phyloP scores from a whole-genome alignment of 345 rosid genomes.

The Aquilaria malaccensis region DNA sequence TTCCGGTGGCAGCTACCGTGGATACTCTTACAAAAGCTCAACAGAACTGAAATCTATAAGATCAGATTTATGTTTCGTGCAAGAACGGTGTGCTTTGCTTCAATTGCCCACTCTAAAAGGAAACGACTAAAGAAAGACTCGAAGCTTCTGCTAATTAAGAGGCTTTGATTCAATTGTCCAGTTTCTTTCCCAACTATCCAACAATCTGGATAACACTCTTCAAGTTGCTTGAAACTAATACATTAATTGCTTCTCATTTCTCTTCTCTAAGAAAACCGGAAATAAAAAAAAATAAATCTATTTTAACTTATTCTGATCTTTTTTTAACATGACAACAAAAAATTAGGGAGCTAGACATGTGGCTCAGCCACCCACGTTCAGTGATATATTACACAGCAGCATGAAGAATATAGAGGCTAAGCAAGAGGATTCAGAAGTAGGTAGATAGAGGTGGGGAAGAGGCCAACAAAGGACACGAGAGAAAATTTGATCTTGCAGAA shows the following conservation, averaged over 20 bases:
- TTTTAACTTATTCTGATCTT: conserved; percentile 7
- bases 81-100: not conserved
- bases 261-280: not conserved
- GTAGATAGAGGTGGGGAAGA: conserved; percentile 21
- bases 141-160: conserved; percentile 49
- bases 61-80: not conserved
- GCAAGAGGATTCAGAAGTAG: conserved; percentile 18
- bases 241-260: not conserved
- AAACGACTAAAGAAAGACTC: conserved; percentile 71
- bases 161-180: conserved; percentile 84
- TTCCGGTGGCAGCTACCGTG: conserved; percentile 42
- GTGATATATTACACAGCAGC: conserved; percentile 53
- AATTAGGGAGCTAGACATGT: conserved; percentile 72
- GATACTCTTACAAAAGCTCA: conserved; percentile 40
- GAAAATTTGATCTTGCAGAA: conserved; percentile 52
- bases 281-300: not conserved
- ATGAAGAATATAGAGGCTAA: conserved; percentile 25
- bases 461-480: conserved; percentile 40
- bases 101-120: conserved; percentile 12
- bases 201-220: conserved; percentile 75
- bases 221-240: conserved; percentile 36
- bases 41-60: conserved; percentile 19
- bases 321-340: not conserved
- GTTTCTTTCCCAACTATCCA: conserved; percentile 70
- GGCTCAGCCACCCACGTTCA: conserved; percentile 72